Evolutionary conservation across 352 stramenopile species (phyloP).

Genomic region (Blastocystis sp.): DNA sequence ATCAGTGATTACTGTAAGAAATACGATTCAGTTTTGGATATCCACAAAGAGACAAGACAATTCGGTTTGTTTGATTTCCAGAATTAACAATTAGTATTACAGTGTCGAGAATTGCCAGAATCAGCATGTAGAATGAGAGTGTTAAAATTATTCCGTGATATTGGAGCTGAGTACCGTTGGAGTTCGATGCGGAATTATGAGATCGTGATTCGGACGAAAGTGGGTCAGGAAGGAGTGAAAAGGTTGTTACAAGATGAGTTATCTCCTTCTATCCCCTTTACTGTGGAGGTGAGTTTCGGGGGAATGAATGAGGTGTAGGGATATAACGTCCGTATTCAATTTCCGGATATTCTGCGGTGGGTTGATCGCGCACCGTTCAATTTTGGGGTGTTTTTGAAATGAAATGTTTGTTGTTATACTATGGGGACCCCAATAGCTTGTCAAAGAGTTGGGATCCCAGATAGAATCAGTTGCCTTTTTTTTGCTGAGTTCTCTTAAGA

Average conservation of each 20-base stretch:
- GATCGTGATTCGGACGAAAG: conserved; percentile 4
- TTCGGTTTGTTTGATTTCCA: background rate
- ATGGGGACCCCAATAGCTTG: too few species aligned
- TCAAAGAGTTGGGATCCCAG: too few species aligned
- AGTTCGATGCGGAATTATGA: background rate
- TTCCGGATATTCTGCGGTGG: conserved; percentile 23
- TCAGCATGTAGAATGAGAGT: conserved; percentile 30
- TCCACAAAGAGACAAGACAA: background rate
- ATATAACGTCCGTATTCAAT: background rate
- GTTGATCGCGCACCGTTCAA: conserved; percentile 23
- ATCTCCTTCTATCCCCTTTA: background rate
- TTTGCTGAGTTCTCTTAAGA: too few species aligned
- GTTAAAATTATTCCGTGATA: conserved; percentile 47
- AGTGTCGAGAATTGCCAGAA: conserved; percentile 1
- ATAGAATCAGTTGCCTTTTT: too few species aligned
- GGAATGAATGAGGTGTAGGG: background rate
- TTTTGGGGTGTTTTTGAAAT: conserved; percentile 31
- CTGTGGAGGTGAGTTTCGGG: background rate
- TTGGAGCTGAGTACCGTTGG: background rate
- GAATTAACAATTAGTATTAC: conserved; percentile 13
- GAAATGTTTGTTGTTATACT: conserved; percentile 11
- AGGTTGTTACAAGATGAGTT: conserved; percentile 10
- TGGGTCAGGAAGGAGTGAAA: background rate
- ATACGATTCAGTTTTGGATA: conserved; percentile 30
- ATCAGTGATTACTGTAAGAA: conserved; percentile 30